A percentile compares a stretch with the other conserved stretches of the same genome.
Conservation (phyloP, 805 yeast genomes). For the Cyberlindnera amylophila region DNA sequence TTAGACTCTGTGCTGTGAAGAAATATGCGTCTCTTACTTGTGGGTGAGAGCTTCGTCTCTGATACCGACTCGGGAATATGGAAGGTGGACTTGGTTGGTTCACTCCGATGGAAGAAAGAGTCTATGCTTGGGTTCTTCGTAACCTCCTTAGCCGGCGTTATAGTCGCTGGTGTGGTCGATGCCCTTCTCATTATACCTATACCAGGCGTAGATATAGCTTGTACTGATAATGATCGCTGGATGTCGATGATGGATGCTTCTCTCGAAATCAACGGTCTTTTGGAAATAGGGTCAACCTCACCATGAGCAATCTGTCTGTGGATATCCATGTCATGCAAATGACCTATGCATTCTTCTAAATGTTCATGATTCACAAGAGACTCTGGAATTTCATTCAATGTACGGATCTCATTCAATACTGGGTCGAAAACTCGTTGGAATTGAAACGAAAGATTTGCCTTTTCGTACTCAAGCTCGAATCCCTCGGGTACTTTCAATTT, state of each 20-base stretch:
- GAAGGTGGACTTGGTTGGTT: neutral
- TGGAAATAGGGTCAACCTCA: slow-evolving; percentile 54
- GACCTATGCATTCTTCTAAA: slow-evolving; percentile 39
- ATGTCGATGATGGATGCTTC: slow-evolving; percentile 17
- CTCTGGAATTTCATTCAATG: slow-evolving; percentile 51
- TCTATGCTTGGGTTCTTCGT: slow-evolving; percentile 9
- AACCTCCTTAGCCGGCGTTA: too few relatives aligned
- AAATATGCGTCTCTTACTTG: slow-evolving; percentile 20
- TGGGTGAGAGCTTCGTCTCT: slow-evolving; percentile 17
- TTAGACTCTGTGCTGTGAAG: slow-evolving; percentile 11
- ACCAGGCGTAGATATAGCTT: neutral
- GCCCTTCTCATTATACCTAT: neutral
- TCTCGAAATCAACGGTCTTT: slow-evolving; percentile 17
- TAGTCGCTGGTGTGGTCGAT: neutral
- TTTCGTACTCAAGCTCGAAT: slow-evolving; percentile 55
- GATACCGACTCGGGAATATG: neutral
- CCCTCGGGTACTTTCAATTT: slow-evolving; percentile 50
- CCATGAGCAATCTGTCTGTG: slow-evolving; percentile 63
- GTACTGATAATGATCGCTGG: neutral
- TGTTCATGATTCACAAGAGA: slow-evolving; percentile 25
- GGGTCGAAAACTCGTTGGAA: slow-evolving; percentile 88
- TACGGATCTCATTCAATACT: slow-evolving; percentile 35
- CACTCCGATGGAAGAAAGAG: slow-evolving; percentile 12
- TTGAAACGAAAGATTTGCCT: slow-evolving; percentile 76
- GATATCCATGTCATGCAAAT: slow-evolving; percentile 36